Evolutionary conservation across 371 early-diverging fungal species (phyloP), one percentile per base, ranked within the genome.

Genomic region (Circinella umbellata): DNA sequence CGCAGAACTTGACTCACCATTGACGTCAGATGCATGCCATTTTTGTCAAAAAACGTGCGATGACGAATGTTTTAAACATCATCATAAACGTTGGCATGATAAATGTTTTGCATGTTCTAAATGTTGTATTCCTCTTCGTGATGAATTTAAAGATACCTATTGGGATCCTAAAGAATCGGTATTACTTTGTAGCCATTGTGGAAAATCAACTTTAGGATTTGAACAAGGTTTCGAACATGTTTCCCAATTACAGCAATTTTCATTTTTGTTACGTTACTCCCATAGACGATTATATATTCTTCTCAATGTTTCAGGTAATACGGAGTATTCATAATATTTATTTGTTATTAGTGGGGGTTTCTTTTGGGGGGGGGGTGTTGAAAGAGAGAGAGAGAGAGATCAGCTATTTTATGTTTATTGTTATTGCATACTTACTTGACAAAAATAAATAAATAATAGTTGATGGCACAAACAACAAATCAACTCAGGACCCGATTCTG

Each of bases 171-270:
- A 80, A 76, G 7, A 65, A 60, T 13, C 77, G 88, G 69, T 80
- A 47, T 17, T 82, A 42, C 59, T 90, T 80, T 85, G 88, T 78
- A 69, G 75, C 67, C 72, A 70, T 76, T 71, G 86, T 79, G 46
- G 57, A 27, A 57, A 57, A 4, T 8, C 51, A 4, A 51, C 51
- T 15, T 14, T 15, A 10, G 57, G 57, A 10, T 34, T 27, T 34
- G 57, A 57, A n/a, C 57, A 57, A 34, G 57, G 57, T 13, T 92
- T 95, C 61, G 85, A 88, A 67, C 79, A 83, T 68, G 88, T 96
- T 0, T 90, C 96, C n/a, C 93, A 94, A 73, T 84, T 98, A 35
- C 91, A 95, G 69, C 96, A 97, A 77, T 97, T 95, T 72, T 90
- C 92, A 11, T 96, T 95, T 74, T 77, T 97, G 61, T 81, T 97